Conservation (phyloP, 2,329 filamentous ascomycete species). For the Fusarium nurragi region DNA sequence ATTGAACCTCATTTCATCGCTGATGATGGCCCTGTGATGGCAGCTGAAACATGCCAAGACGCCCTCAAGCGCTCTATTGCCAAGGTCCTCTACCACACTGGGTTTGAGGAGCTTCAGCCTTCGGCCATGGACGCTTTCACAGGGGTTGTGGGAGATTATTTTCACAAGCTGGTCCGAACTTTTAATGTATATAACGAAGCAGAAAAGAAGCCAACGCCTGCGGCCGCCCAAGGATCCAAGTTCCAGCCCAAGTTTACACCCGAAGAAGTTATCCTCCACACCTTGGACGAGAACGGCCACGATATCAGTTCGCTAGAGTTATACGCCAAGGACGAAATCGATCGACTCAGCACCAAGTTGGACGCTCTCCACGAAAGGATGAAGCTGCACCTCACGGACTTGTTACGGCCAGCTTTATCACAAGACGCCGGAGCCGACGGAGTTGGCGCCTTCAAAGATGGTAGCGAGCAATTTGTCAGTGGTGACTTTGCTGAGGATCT, state of each 20-base stretch:
- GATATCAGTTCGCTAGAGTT: constrained; percentile 83
- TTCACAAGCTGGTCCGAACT: constrained; percentile 81
- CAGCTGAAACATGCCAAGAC: constrained; percentile 80
- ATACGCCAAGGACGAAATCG: constrained; percentile 94
- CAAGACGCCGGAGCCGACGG: constrained; percentile 81
- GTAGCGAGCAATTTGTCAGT: constrained; percentile 94
- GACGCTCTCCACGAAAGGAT: constrained; percentile 90
- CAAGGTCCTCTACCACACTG: constrained; percentile 94
- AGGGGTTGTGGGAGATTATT: constrained; percentile 89
- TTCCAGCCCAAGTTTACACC: constrained; percentile 75
- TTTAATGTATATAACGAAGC: constrained; percentile 85
- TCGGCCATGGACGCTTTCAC: constrained; percentile 91
- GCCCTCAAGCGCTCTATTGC: constrained; percentile 90
- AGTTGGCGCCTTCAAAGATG: constrained; percentile 91
- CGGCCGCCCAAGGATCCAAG: constrained; percentile 53
- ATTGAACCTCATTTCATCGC: constrained; percentile 89
- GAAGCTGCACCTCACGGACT: constrained; percentile 90
- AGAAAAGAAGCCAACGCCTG: constrained; percentile 72
- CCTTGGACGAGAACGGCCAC: constrained; percentile 83
- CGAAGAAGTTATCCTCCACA: constrained; percentile 89
- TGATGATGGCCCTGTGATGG: constrained; percentile 88
- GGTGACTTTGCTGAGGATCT: constrained; percentile 98
- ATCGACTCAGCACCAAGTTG: constrained; percentile 82
- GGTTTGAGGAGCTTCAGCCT: constrained; percentile 96
- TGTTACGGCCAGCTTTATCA: constrained; percentile 87